A percentile compares a stretch with the other conserved stretches of the same genome.
These are phyloP conservation scores for Protomyces macrosporus DNA, from an alignment of 1,139 yeast species.

Conservation along the genomic window DNA sequence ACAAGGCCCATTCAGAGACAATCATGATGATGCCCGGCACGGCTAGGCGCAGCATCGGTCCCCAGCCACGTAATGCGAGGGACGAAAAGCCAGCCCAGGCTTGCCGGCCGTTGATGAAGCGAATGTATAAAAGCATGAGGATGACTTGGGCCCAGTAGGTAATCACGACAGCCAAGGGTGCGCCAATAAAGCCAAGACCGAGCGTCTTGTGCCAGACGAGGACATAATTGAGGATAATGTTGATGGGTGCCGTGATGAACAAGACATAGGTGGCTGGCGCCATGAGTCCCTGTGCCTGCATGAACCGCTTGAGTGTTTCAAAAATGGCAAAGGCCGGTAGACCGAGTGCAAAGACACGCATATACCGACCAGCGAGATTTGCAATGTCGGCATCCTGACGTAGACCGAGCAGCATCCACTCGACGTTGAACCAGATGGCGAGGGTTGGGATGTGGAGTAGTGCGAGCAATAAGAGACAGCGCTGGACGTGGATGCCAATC, in stretches of 20 bases:
- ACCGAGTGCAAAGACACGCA: slow-evolving; percentile 62
- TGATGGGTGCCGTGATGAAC: slow-evolving; percentile 70
- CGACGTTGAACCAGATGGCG: slow-evolving; percentile 51
- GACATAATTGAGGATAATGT: slow-evolving; percentile 61
- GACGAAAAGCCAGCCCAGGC: slow-evolving; percentile 63
- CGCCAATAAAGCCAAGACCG: slow-evolving; percentile 60
- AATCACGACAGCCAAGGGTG: slow-evolving; percentile 59
- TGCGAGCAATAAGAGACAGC: slow-evolving; percentile 44
- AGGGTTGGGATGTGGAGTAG: slow-evolving; percentile 44
- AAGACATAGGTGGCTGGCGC: slow-evolving; percentile 80
- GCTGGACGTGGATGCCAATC: slow-evolving; percentile 55
- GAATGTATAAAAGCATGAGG: slow-evolving; percentile 49
- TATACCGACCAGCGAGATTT: slow-evolving; percentile 55
- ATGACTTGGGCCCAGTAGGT: slow-evolving; percentile 60
- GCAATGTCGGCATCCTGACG: slow-evolving; percentile 46
- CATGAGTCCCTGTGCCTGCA: slow-evolving; percentile 88
- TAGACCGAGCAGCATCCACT: slow-evolving; percentile 33
- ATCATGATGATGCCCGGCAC: slow-evolving; percentile 79
- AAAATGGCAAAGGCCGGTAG: slow-evolving; percentile 80
- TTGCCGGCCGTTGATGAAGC: slow-evolving; percentile 55
- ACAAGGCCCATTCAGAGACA: slow-evolving; percentile 80
- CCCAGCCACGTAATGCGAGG: slow-evolving; percentile 54
- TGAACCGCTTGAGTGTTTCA: slow-evolving; percentile 71
- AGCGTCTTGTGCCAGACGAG: slow-evolving; percentile 66
- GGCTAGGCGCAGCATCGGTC: slow-evolving; percentile 60